Evolutionary conservation across 192 early-diverging fungal species (phyloP).

Genomic region (Gonapodya prolifera): DNA sequence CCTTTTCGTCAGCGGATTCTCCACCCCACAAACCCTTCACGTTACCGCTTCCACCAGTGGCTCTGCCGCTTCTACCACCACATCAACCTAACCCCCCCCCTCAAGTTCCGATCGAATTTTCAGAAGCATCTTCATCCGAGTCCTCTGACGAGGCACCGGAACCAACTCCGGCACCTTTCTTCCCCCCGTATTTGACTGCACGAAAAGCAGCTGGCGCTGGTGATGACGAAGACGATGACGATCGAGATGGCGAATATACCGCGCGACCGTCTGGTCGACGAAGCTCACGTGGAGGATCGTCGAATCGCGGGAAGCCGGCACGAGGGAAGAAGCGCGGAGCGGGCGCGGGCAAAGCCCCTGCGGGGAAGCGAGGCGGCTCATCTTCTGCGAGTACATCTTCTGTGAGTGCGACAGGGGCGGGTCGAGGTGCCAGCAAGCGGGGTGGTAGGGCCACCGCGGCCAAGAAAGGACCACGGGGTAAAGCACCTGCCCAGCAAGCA

Average conservation of each 20-base stretch:
- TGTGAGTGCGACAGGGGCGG: not conserved
- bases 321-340: not conserved
- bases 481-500: not conserved
- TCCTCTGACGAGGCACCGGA: not conserved
- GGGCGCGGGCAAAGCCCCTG: not conserved
- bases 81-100: not conserved
- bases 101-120: not conserved
- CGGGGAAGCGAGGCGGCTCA: too few species aligned
- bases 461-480: not conserved
- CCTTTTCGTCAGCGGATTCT: not conserved
- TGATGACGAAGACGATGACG: not conserved
- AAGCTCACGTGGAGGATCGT: not conserved
- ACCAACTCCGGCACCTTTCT: not conserved
- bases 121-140: not conserved
- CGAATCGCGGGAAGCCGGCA: not conserved
- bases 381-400: not conserved
- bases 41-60: not conserved
- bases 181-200: not conserved
- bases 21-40: not conserved
- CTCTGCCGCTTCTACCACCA: not conserved
- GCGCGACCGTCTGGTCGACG: not conserved
- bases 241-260: not conserved
- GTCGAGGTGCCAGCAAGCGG: not conserved
- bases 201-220: not conserved
- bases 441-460: not conserved